Evolutionary conservation across 1,139 yeast genomes (phyloP).

Genomic region (Kurtzmaniella quercitrusa): DNA sequence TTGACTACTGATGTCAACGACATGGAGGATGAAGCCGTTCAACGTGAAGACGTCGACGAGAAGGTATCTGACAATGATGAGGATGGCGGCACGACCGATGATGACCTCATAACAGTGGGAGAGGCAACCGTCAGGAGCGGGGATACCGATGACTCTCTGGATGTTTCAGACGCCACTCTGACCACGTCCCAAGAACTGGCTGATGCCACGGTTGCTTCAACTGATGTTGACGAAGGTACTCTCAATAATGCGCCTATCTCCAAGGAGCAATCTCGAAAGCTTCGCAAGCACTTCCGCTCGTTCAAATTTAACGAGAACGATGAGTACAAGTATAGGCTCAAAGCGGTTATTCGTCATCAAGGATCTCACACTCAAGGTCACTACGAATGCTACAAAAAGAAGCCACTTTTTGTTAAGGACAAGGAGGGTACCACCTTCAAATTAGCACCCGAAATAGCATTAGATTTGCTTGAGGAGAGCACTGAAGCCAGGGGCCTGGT

Average conservation of each 20-base stretch:
- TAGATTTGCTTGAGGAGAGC: constrained; percentile 17
- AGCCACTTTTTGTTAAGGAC: constrained; percentile 58
- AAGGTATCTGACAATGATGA: constrained; percentile 25
- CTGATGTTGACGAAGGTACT: constrained; percentile 19
- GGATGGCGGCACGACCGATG: constrained; percentile 17
- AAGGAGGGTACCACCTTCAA: constrained; percentile 43
- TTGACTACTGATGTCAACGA: constrained; percentile 41
- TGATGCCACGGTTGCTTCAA: constrained; percentile 8
- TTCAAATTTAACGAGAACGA: constrained; percentile 45
- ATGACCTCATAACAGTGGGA: constrained; percentile 19
- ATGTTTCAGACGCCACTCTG: constrained; percentile 8
- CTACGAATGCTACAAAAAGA: constrained; percentile 73
- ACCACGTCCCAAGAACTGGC: constrained; percentile 11
- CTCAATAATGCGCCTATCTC: constrained; percentile 39
- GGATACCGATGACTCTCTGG: constrained; percentile 13
- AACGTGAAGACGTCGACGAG: constrained; percentile 39
- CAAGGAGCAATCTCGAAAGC: constrained; percentile 34
- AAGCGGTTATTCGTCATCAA: constrained; percentile 75
- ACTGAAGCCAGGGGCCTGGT: background rate
- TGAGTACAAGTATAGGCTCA: constrained; percentile 52
- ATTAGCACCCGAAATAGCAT: constrained; percentile 40
- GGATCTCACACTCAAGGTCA: constrained; percentile 93
- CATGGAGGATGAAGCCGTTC: constrained; percentile 43
- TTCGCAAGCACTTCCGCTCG: constrained; percentile 34
- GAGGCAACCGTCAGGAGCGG: constrained; percentile 17